Evolutionary conservation across 75 land plant genomes (phyloP).

Genomic region (Cupressus sempervirens): DNA sequence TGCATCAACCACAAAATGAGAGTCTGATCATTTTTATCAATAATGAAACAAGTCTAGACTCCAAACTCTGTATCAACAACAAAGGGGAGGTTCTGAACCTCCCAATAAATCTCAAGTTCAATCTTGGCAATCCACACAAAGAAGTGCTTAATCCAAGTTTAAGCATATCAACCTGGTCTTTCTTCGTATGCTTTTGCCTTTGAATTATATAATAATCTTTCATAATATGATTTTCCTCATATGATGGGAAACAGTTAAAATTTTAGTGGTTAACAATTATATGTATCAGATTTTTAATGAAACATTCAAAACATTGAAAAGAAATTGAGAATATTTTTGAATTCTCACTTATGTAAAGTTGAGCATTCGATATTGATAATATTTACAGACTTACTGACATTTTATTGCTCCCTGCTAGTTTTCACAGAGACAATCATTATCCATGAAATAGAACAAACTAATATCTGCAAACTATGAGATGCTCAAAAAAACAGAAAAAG

Average conservation of each 20-base stretch:
- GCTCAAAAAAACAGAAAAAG: not conserved
- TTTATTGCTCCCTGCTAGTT: not conserved
- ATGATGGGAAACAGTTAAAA: not conserved
- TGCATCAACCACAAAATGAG: slow-evolving; percentile 21
- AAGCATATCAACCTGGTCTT: not conserved
- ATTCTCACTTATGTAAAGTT: not conserved
- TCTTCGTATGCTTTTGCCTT: not conserved
- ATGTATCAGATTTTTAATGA: not conserved
- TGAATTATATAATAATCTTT: not conserved
- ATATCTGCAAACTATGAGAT: not conserved
- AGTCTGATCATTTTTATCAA: not conserved
- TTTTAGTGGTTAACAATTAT: not conserved
- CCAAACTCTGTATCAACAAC: slow-evolving; percentile 37
- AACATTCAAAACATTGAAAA: not conserved
- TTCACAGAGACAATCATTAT: not conserved
- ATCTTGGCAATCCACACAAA: not conserved
- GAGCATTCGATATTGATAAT: not conserved
- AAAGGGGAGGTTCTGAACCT: not conserved
- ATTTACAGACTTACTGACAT: not conserved
- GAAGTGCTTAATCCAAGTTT: not conserved
- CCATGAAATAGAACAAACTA: not conserved
- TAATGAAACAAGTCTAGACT: not conserved
- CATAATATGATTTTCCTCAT: not conserved
- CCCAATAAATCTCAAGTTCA: not conserved
- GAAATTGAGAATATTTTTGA: not conserved